A percentile compares a stretch with the other conserved stretches of the same genome.
Conservation (phyloP, 2,329 filamentous ascomycete genomes). For the Aspergillus uvarum region DNA sequence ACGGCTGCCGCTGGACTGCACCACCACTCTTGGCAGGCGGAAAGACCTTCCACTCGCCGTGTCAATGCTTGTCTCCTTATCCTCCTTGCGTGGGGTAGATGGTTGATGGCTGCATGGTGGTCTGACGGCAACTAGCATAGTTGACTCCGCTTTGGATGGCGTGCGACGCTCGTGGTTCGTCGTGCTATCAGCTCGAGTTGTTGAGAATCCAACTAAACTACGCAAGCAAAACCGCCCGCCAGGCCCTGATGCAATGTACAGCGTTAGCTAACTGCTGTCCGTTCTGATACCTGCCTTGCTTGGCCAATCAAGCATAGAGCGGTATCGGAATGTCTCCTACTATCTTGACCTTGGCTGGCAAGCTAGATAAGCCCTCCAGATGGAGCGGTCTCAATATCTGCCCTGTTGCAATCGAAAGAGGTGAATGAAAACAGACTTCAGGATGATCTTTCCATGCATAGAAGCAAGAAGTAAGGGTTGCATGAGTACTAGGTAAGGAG, state of each 20-base stretch:
- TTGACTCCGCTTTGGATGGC: neutral
- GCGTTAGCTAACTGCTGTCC: neutral
- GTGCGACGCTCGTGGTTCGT: neutral
- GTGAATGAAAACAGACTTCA: no score
- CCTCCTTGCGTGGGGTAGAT: neutral
- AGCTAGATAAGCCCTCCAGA: neutral
- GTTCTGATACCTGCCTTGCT: neutral
- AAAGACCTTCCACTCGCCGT: neutral
- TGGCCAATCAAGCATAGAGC: neutral
- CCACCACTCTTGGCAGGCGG: conserved; percentile 1
- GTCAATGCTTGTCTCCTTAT: neutral
- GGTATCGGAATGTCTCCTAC: neutral
- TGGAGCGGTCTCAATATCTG: no score
- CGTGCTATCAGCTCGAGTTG: neutral
- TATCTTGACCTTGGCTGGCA: neutral
- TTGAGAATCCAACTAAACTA: no score
- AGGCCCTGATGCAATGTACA: neutral
- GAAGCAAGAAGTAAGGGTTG: neutral
- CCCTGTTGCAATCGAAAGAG: no score
- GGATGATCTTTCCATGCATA: no score
- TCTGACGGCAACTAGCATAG: neutral
- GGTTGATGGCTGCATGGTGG: neutral
- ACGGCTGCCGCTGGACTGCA: conserved; percentile 1
- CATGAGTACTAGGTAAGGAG: neutral
- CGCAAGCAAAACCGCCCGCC: no score